Evolutionary conservation across 2,329 filamentous ascomycete genomes (phyloP).

Genomic region (Waltergamsia citrina): DNA sequence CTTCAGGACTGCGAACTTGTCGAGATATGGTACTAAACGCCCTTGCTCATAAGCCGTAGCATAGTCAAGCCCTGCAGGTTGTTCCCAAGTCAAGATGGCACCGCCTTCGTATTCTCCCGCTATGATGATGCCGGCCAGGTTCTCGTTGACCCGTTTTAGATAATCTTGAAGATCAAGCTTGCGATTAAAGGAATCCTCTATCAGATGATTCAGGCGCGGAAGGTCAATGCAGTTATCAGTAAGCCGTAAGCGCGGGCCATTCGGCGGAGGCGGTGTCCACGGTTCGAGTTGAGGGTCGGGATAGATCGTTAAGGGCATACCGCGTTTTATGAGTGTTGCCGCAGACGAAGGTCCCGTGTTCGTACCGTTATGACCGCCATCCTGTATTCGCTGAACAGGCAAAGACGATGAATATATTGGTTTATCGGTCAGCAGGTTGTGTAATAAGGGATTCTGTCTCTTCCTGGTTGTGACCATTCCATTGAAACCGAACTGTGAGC

Average conservation of each 20-base stretch:
- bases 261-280: constrained; percentile 59
- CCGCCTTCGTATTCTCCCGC: constrained; percentile 95
- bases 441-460: constrained; percentile 74
- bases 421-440: constrained; percentile 93
- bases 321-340: constrained; percentile 81
- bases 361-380: constrained; percentile 20
- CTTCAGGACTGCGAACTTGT: constrained; percentile 93
- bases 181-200: constrained; percentile 86
- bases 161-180: constrained; percentile 80
- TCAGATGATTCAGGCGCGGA: constrained; percentile 71
- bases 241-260: constrained; percentile 53
- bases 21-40: constrained; percentile 81
- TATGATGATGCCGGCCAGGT: constrained; percentile 84
- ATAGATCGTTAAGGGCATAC: constrained; percentile 80
- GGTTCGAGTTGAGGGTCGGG: constrained; percentile 60
- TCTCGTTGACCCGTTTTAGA: constrained; percentile 66
- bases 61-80: constrained; percentile 50
- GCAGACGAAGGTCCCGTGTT: constrained; percentile 12
- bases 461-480: constrained; percentile 44
- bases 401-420: constrained; percentile 87
- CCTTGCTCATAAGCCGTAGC: constrained; percentile 43
- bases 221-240: constrained; percentile 79
- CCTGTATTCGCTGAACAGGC: constrained; percentile 55
- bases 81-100: constrained; percentile 91
- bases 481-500: constrained; percentile 36